A percentile compares a stretch with the other conserved stretches of the same genome.
Conservation (phyloP, 345 rosid genomes). For the Pugionium cornutum region DNA sequence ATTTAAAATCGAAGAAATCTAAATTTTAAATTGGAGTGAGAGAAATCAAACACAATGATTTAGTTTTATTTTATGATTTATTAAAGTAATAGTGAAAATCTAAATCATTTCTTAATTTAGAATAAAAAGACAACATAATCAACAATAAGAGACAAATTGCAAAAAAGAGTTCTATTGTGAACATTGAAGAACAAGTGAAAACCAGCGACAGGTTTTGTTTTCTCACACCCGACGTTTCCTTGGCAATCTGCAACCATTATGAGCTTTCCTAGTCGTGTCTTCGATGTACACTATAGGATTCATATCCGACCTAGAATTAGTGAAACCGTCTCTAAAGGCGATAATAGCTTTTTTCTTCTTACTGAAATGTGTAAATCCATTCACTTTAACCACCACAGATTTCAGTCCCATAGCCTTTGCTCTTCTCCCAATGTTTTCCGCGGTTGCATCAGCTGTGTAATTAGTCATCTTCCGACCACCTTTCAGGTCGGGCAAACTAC, state of each 20-base stretch:
- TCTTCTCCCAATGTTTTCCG: constrained; percentile 74
- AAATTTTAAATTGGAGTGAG: too few species aligned
- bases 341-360: constrained; percentile 79
- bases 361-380: constrained; percentile 74
- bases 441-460: constrained; percentile 86
- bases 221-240: constrained; percentile 67
- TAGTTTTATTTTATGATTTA: too few species aligned
- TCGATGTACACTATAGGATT: constrained; percentile 74
- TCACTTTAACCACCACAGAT: constrained; percentile 80
- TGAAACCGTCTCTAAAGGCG: constrained; percentile 76
- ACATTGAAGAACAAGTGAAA: not conserved
- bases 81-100: too few species aligned
- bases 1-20: too few species aligned
- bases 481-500: constrained; percentile 55
- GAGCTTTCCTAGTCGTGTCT: constrained; percentile 76
- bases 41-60: too few species aligned
- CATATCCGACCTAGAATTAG: constrained; percentile 46
- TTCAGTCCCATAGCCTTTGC: constrained; percentile 69
- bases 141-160: not conserved
- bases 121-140: too few species aligned
- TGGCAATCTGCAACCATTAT: constrained; percentile 88
- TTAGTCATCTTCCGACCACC: constrained; percentile 63
- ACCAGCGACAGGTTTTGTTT: not conserved
- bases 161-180: not conserved
- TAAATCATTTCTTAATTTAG: too few species aligned